Evolutionary conservation across 306 rosid genomes (phyloP).

Genomic region (Lablab purpureus): DNA sequence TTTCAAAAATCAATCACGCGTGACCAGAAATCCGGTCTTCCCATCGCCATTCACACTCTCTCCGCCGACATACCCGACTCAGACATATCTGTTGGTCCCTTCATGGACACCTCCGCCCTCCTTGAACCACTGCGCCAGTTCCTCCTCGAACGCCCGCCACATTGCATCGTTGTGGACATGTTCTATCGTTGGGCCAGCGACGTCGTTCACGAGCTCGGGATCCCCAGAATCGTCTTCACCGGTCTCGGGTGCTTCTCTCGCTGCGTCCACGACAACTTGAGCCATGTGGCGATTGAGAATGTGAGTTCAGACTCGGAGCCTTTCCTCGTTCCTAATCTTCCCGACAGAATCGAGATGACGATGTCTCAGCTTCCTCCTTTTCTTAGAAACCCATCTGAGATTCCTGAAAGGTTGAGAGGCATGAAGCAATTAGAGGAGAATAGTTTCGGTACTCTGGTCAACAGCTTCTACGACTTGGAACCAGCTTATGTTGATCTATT

Average conservation of each 20-base stretch:
- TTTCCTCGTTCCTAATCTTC: conserved; percentile 58
- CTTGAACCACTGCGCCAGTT: conserved; percentile 52
- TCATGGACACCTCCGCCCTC: conserved; percentile 56
- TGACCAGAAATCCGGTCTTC: conserved; percentile 52
- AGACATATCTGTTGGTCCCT: conserved; percentile 56
- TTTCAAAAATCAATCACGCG: conserved; percentile 57
- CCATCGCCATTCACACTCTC: conserved; percentile 51
- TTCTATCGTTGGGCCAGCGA: conserved; percentile 63
- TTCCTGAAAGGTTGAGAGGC: neutral
- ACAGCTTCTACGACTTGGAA: conserved; percentile 68
- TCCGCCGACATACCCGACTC: conserved; percentile 44
- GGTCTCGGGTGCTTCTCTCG: conserved; percentile 65
- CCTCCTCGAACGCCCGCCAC: conserved; percentile 49
- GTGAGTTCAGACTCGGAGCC: conserved; percentile 55
- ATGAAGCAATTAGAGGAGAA: conserved; percentile 41
- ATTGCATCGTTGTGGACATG: conserved; percentile 63
- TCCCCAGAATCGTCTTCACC: conserved; percentile 55
- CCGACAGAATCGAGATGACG: conserved; percentile 56
- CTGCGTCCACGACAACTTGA: conserved; percentile 50
- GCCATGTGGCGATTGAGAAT: conserved; percentile 41
- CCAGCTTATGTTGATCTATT: conserved; percentile 56
- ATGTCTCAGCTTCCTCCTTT: conserved; percentile 61
- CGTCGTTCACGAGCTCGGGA: conserved; percentile 42
- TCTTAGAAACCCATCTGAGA: conserved; percentile 32
- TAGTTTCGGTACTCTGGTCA: conserved; percentile 58